Evolutionary conservation across 768 basidiomycete genomes (phyloP).

Genomic region (Boletales sp.): DNA sequence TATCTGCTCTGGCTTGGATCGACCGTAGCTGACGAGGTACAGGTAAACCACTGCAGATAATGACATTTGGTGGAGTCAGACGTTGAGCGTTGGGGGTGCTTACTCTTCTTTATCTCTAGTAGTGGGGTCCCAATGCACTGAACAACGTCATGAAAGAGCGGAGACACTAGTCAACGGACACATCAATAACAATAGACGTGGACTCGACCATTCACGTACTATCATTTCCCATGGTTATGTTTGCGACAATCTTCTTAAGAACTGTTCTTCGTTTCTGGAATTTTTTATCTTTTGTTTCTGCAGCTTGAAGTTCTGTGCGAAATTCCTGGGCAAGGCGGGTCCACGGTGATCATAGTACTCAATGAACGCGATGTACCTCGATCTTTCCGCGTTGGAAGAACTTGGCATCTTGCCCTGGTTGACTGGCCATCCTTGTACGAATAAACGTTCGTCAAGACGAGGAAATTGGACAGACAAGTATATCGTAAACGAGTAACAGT

Average conservation of each 20-base stretch:
- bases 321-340: conserved; percentile 59
- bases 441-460: background rate
- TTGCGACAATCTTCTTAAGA: conserved; percentile 96
- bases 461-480: conserved; percentile 1
- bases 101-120: conserved; percentile 99
- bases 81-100: conserved; percentile 26
- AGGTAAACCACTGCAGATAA: conserved; percentile 84
- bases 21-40: conserved; percentile 95
- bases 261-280: conserved; percentile 90
- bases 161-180: conserved; percentile 63
- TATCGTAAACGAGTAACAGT: background rate
- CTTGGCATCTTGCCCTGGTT: conserved; percentile 83
- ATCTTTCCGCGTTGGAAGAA: conserved; percentile 92
- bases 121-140: conserved; percentile 93
- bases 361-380: conserved; percentile 48
- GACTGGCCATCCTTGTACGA: conserved; percentile 36
- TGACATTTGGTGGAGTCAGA: background rate
- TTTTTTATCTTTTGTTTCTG: conserved; percentile 96
- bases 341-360: conserved; percentile 7
- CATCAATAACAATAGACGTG: conserved; percentile 14
- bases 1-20: conserved; percentile 90
- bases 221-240: conserved; percentile 99
- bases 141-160: conserved; percentile 92
- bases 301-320: conserved; percentile 85
- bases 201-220: conserved; percentile 55